A percentile compares a stretch with the other conserved stretches of the same genome.
These are phyloP conservation scores for Linderina pennispora DNA, from an alignment of 192 early-diverging fungal genomes.

Conservation along the genomic window DNA sequence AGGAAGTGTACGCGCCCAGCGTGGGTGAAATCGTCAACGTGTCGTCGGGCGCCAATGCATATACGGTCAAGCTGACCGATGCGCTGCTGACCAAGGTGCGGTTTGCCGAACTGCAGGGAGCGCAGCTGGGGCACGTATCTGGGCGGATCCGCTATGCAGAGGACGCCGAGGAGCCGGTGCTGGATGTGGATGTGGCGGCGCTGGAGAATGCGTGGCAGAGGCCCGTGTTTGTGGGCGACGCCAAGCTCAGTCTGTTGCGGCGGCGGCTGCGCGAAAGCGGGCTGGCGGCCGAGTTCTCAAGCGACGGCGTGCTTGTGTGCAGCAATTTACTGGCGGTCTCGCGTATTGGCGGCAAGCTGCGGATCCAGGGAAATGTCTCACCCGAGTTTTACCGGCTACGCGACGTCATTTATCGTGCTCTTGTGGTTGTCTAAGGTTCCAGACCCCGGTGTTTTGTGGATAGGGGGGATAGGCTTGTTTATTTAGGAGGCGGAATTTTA, in stretches of 20 bases:
- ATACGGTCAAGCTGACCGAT: slow-evolving; percentile 84
- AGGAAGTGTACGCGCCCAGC: slow-evolving; percentile 76
- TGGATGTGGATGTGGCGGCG: slow-evolving; percentile 54
- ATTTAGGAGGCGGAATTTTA: too few species aligned
- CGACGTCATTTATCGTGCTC: slow-evolving; percentile 41
- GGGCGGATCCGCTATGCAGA: slow-evolving; percentile 66
- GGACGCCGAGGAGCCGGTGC: slow-evolving; percentile 60
- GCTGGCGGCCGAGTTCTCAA: slow-evolving; percentile 73
- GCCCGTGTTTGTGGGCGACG: slow-evolving; percentile 81
- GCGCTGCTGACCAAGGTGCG: slow-evolving; percentile 61
- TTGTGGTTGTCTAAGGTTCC: too few species aligned
- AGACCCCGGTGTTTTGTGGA: too few species aligned
- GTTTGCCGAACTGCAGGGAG: slow-evolving; percentile 59
- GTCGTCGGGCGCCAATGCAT: slow-evolving; percentile 81
- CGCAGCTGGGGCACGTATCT: slow-evolving; percentile 46
- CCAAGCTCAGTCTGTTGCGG: slow-evolving; percentile 78
- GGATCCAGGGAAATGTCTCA: slow-evolving; percentile 39
- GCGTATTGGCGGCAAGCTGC: slow-evolving; percentile 14
- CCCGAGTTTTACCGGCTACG: slow-evolving; percentile 48
- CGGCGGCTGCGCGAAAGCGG: slow-evolving; percentile 64
- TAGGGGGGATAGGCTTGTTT: too few species aligned
- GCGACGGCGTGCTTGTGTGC: slow-evolving; percentile 79
- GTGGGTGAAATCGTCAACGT: slow-evolving; percentile 85
- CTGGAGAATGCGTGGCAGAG: slow-evolving; percentile 39
- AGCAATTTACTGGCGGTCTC: slow-evolving; percentile 65